Percentiles rank a stretch among this genome's conserved stretches.
These are phyloP conservation scores for Beta corolliflora DNA, from an alignment of 179 eudicot species.

Conservation along the genomic window DNA sequence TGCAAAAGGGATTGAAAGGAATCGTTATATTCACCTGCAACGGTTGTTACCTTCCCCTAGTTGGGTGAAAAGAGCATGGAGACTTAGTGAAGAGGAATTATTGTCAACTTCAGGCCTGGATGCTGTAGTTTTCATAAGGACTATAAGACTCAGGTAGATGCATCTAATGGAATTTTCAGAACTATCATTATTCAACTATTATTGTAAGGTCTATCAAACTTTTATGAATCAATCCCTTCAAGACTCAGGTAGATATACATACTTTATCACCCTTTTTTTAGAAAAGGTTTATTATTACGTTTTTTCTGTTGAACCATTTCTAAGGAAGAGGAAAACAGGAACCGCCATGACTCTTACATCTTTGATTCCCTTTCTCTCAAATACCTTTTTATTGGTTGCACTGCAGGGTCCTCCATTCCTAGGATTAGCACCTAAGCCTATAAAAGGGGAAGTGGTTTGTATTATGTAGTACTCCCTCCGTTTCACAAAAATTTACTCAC, in stretches of 20 bases:
- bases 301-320: not conserved
- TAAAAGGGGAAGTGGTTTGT: not conserved
- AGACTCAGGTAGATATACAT: no score
- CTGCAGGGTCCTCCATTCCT: not conserved
- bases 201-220: no score
- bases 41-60: conserved; percentile 66
- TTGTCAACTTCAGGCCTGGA: conserved; percentile 70
- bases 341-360: not conserved
- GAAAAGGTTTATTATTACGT: not conserved
- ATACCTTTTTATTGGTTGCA: not conserved
- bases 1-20: conserved; percentile 30
- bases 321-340: not conserved
- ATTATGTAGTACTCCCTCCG: no score
- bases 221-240: not conserved
- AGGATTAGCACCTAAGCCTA: not conserved
- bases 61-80: conserved; percentile 73
- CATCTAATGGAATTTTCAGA: conserved; percentile 4
- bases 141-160: conserved; percentile 61
- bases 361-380: not conserved
- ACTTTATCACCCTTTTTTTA: not conserved
- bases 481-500: no score
- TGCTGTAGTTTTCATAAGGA: conserved; percentile 71
- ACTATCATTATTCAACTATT: not conserved
- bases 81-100: conserved; percentile 68
- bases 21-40: conserved; percentile 33